Base-by-base conservation (phyloP, 441 rosid species). In the Gossypium gossypioides region DNA sequence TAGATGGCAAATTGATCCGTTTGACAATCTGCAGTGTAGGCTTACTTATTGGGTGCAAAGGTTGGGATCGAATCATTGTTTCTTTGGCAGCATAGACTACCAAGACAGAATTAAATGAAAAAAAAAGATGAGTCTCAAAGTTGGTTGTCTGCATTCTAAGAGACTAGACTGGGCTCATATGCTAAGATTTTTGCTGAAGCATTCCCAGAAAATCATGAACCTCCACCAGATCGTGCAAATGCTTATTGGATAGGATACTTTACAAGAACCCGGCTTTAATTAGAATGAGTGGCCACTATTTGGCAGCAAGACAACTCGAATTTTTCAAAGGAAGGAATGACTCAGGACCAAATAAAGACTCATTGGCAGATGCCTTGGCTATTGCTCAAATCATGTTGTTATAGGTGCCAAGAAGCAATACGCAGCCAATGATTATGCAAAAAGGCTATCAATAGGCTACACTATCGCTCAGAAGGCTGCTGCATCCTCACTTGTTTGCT, bases 1-100 rank as follows among this genome's bases (percentile, higher is more conserved):
- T 79, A 97, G 98, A 80, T 96, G 99, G 99, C 98, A 96, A 82
- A 93, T 96, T 73, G 99, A 96, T 69, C 99, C 98, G 18, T 96
- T 96, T 82, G 99, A 70, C 99, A 96, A 87, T 93, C 99, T 82
- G 99, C 96, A 0, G 97, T 87, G 69, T 97, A 96, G 81, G 99
- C 98, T 71, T 96, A 93, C 84, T 84, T 91, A 85, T 84, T 96
- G 81, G 94, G 99, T 52, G 94, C 97, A 46, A 80, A 96, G 97
- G 91, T 87, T 83, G 99, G 99, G 32, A 91, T 96, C 56, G 97
- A 96, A 77, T 89, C 98, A 0, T 76, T 96, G 46, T 73, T 96
- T 87, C 91, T 93, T 85, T 76, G 93, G 93, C 18, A 91, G 98
- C 75, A 93, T 96, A 72, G 99, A 96, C 78, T 91, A 93, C 86